Conservation (phyloP, 352 stramenopile genomes). For the Phytophthora pisi region DNA sequence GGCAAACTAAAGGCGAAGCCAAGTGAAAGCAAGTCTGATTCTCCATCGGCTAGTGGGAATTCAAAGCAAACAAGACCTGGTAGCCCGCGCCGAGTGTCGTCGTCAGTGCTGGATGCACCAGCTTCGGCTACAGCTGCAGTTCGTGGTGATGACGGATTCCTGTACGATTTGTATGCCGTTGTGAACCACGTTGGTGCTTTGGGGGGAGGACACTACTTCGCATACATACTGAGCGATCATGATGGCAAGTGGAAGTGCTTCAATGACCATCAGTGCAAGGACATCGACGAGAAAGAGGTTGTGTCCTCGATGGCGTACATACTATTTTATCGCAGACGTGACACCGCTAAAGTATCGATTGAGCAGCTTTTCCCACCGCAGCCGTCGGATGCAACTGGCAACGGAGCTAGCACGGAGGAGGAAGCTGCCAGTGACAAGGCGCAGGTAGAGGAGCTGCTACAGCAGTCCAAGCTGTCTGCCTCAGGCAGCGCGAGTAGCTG, state of each 20-base stretch:
- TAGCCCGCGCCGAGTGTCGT: conserved; percentile 24
- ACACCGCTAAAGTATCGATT: conserved; percentile 68
- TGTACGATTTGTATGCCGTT: conserved; percentile 98
- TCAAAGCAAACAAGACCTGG: conserved; percentile 15
- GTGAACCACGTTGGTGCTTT: conserved; percentile 98
- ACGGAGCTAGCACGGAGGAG: conserved; percentile 34
- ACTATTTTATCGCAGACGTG: conserved; percentile 88
- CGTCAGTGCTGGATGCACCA: conserved; percentile 58
- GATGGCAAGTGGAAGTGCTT: conserved; percentile 98
- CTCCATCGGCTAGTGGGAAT: conserved; percentile 9
- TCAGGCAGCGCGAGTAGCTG: conserved; percentile 51
- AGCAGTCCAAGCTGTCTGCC: conserved; percentile 66
- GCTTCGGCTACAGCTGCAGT: conserved; percentile 63
- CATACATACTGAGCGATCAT: conserved; percentile 80
- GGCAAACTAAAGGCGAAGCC: conserved; percentile 55
- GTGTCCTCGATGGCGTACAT: conserved; percentile 90
- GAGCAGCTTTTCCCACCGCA: conserved; percentile 81
- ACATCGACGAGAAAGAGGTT: conserved; percentile 88
- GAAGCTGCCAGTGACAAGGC: conserved; percentile 56
- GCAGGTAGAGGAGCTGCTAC: conserved; percentile 71
- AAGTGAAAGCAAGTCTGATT: conserved; percentile 9
- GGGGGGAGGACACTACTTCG: conserved; percentile 96
- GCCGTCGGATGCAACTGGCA: conserved; percentile 34
- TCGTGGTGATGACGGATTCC: conserved; percentile 54
- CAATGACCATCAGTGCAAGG: conserved; percentile 94